phyloP scores from a whole-genome alignment of 768 basidiomycete species.

The Lanmaoa rubissima region DNA sequence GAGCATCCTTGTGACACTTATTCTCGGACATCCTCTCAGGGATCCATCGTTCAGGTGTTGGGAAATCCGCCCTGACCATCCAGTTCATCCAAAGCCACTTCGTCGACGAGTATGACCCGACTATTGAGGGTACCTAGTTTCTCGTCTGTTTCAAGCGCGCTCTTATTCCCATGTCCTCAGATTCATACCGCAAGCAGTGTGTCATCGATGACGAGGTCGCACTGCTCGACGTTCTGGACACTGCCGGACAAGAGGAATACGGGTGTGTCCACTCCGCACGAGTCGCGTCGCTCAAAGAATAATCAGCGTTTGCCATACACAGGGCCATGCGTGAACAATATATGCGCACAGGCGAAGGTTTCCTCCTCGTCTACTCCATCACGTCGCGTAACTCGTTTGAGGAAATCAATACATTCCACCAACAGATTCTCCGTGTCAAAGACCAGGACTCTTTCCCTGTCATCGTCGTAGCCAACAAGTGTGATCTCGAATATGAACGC shows the following conservation, averaged over 20 bases:
- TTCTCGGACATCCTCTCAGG: neutral
- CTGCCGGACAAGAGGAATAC: conserved; percentile 98
- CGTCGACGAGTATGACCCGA: conserved; percentile 92
- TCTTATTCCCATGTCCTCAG: conserved; percentile 36
- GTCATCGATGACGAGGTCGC: conserved; percentile 99
- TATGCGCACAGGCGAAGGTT: conserved; percentile 98
- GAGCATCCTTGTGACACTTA: conserved; percentile 37
- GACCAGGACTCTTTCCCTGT: conserved; percentile 95
- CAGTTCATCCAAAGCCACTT: conserved; percentile 98
- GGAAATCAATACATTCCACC: conserved; percentile 94
- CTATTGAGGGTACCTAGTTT: conserved; percentile 73
- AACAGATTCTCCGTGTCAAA: conserved; percentile 95
- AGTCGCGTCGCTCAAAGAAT: conserved; percentile 1
- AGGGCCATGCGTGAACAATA: conserved; percentile 99
- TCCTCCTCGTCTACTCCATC: conserved; percentile 96
- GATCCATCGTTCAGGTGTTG: conserved; percentile 33
- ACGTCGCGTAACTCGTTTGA: conserved; percentile 98
- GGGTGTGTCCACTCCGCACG: conserved; percentile 56
- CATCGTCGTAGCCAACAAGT: conserved; percentile 97
- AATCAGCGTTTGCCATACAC: conserved; percentile 8
- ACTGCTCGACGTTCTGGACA: conserved; percentile 93
- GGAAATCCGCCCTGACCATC: conserved; percentile 93
- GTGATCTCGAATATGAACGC: conserved; percentile 92
- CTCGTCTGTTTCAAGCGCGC: neutral
- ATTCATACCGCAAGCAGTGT: conserved; percentile 96